Evolutionary conservation across 495 filamentous ascomycete genomes (phyloP), one percentile per base, ranked within the genome.

Genomic region (Hypoxylon trugodes): DNA sequence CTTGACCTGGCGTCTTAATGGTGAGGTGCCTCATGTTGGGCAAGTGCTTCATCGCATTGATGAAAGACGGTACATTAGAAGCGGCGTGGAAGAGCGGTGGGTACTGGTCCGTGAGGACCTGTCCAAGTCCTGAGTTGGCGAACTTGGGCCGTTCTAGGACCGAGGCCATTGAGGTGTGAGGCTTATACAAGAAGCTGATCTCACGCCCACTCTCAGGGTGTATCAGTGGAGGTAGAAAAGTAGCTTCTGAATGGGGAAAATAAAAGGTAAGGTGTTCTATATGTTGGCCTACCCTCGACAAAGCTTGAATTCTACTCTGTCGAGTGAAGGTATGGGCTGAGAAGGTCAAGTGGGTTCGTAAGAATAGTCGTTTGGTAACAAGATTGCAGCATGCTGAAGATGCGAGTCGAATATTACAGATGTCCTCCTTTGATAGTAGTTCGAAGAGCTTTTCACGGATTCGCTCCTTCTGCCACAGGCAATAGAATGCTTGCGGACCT

Each of bases 51-150:
- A 93, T 82, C 38, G 89, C 88, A 47, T 81, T 79, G 22, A 92
- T 86, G 77, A 93, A 93, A 28, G 89, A 86, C 4, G 88, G 81
- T 9, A 93, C 85, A 66, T 95, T 91, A 42, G 89, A 90, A n/a
- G 90, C 90, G 3, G 90, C 87, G 66, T 93, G 91, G 76, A 93
- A 95, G 5, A 93, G 74, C 5, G 91, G 88, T 30, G 89, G 87
- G 66, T 92, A 93, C 71, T 93, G 91, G 66, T 89, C 83, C 30
- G 90, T 87, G 32, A 93, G 81, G 41, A 93, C 75, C 69, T 91
- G 88, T 80, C 86, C 84, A 68, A 85, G 66, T 77, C 82, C 79
- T 40, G 76, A 72, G 74, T 79, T 80, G 60, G 74, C 88, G 68
- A 92, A 93, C 69, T 87, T 91, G 37, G 86, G 85, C 46, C 76